Evolutionary conservation across 2,329 filamentous ascomycete species (phyloP).

Genomic region (Talaromyces verruculosus): DNA sequence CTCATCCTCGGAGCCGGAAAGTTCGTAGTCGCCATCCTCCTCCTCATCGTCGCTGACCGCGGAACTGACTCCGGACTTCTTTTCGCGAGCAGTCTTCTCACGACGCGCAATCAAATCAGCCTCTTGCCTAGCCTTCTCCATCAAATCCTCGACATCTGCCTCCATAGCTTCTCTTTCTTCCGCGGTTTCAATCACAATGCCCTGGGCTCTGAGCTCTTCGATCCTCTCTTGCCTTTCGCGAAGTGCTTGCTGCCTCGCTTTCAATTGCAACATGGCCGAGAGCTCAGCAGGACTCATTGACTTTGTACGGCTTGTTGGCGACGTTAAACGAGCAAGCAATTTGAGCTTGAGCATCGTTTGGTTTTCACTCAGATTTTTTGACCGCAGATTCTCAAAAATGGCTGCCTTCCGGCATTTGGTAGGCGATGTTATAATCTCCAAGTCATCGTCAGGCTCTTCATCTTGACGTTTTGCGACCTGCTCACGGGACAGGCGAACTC

Average conservation of each 20-base stretch:
- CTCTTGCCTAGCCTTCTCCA: constrained; percentile 79
- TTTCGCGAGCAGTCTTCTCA: constrained; percentile 72
- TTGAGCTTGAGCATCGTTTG: constrained; percentile 67
- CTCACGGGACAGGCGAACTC: constrained; percentile 43
- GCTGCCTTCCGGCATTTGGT: constrained; percentile 46
- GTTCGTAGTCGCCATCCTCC: constrained; percentile 47
- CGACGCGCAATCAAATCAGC: constrained; percentile 74
- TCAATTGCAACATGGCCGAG: constrained; percentile 65
- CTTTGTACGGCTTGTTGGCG: constrained; percentile 53
- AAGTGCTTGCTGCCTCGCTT: constrained; percentile 76
- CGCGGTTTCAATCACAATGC: constrained; percentile 75
- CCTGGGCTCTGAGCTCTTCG: constrained; percentile 73
- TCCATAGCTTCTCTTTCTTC: constrained; percentile 84
- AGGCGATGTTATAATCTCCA: constrained; percentile 61
- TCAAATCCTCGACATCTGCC: constrained; percentile 80
- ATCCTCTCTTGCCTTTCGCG: constrained; percentile 74
- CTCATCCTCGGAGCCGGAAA: constrained; percentile 51
- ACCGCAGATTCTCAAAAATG: constrained; percentile 70
- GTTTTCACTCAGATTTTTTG: constrained; percentile 60
- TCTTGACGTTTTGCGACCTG: constrained; percentile 36
- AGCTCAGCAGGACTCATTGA: constrained; percentile 69
- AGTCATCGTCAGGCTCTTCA: constrained; percentile 52
- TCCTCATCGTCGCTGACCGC: constrained; percentile 48
- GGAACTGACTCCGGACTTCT: constrained; percentile 53
- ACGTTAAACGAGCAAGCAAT: constrained; percentile 69